Evolutionary conservation across 2,329 filamentous ascomycete genomes (phyloP), one percentile per base, ranked within the genome.

Genomic region (Curvularia hawaiiensis): DNA sequence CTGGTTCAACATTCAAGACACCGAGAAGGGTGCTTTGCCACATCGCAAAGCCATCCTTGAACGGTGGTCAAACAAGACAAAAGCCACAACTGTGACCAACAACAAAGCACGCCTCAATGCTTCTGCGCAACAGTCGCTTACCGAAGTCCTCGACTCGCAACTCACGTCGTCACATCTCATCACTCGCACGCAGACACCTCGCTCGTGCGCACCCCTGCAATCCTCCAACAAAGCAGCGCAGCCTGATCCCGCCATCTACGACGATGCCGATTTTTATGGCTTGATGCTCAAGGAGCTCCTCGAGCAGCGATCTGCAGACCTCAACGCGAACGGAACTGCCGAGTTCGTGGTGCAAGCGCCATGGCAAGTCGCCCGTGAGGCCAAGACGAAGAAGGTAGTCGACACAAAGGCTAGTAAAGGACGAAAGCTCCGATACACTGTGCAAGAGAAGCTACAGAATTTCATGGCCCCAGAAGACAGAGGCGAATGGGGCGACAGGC

Each of bases 331-430:
- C 70, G 66, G 68, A 5, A 73, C 75, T 3, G 84, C 85, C 9
- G 83, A 83, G 38, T 79, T 79, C 73, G 72, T 79, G 10, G 69
- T 79, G 9, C 71, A 78, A 50, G 69, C 72, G 24, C 75, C 74
- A 7, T 88, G 88, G 80, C 86, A 88, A 18, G 87, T 90, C 35
- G 83, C 87, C 39, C 86, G 90, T 72, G 90, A 92, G 69, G 88
- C 88, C 54, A 96, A 94, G 81, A 96, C 89, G 57, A 90, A 90
- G 78, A 90, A 91, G 72, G 85, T 88, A 30, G 90, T 98, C 4
- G 95, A 99, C 75, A 93, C 93, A 20, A 95, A 93, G 74, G 95
- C 95, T 0, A 96, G 91, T 74, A 98, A 98, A 78, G 95, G 95
- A 6, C 83, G 95, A 49, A 97, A 97, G 80, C 85, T 99, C 84